These are phyloP conservation scores for Pleurotus tuoliensis DNA, from an alignment of 768 basidiomycete genomes.

Conservation along the genomic window DNA sequence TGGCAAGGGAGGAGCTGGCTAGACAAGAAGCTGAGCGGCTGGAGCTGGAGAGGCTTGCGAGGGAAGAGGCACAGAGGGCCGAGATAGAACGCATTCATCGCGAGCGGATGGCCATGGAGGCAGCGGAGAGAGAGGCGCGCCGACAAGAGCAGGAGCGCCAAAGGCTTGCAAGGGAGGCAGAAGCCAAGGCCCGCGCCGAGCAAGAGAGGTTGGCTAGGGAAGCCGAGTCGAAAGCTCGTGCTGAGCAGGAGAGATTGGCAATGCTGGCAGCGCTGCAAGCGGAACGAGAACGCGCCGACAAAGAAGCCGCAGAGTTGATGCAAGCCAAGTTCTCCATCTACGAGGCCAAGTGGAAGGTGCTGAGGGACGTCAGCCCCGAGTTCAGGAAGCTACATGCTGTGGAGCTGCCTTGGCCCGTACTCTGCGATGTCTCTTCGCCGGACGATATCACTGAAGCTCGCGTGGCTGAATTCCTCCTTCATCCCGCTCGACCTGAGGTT, in stretches of 20 bases:
- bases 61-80: background rate
- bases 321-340: conserved; percentile 19
- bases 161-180: background rate
- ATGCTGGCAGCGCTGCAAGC: background rate
- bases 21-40: background rate
- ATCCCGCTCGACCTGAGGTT: conserved; percentile 24
- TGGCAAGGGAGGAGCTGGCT: background rate
- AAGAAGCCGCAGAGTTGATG: background rate
- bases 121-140: background rate
- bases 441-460: conserved; percentile 30
- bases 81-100: background rate
- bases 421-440: conserved; percentile 16
- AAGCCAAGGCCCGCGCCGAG: background rate
- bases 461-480: conserved; percentile 37
- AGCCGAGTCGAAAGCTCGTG: background rate
- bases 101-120: background rate
- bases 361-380: conserved; percentile 15
- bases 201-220: background rate
- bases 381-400: conserved; percentile 18
- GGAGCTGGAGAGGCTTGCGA: background rate
- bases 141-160: background rate
- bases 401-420: conserved; percentile 43
- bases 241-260: background rate
- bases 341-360: conserved; percentile 33
- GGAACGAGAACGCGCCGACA: background rate